Conservation (phyloP, 1,139 yeast genomes). For the Kodamaea plutei region DNA sequence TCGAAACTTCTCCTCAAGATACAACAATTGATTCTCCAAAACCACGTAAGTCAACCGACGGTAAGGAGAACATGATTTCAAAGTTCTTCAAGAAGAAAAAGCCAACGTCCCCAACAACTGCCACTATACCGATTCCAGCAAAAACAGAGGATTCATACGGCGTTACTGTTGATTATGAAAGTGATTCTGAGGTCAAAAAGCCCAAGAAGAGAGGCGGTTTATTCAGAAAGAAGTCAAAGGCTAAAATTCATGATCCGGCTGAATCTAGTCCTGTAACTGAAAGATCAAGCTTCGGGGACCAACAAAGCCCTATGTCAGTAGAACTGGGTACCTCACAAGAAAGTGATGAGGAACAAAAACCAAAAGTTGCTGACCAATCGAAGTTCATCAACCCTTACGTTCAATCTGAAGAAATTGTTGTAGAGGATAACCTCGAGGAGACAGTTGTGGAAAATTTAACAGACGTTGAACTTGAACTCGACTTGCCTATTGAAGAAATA, state of each 20-base stretch:
- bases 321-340: slow-evolving; percentile 6
- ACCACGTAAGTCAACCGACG: slow-evolving; percentile 9
- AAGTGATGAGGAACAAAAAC: slow-evolving; percentile 4
- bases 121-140: slow-evolving; percentile 2
- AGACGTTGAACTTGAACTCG: slow-evolving; percentile 1
- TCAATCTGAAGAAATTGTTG: slow-evolving; percentile 3
- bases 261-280: slow-evolving; percentile 7
- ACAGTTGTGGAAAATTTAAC: neutral
- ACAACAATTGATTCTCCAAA: neutral
- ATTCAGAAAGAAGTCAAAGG: slow-evolving; percentile 25
- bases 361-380: neutral
- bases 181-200: slow-evolving; percentile 21
- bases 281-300: slow-evolving; percentile 3
- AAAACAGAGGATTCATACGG: slow-evolving; percentile 17
- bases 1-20: neutral
- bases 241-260: slow-evolving; percentile 10
- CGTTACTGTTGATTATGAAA: slow-evolving; percentile 28
- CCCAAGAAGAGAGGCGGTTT: slow-evolving; percentile 17
- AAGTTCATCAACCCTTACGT: slow-evolving; percentile 7
- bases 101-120: slow-evolving; percentile 1
- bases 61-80: slow-evolving; percentile 41
- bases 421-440: slow-evolving; percentile 1
- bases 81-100: slow-evolving; percentile 44
- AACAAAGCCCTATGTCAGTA: slow-evolving; percentile 4
- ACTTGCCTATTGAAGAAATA: slow-evolving; percentile 9